Percentiles rank a stretch among this genome's conserved stretches.
Evolutionary conservation across 306 rosid species (phyloP).

Genomic region (Alnus glutinosa): DNA sequence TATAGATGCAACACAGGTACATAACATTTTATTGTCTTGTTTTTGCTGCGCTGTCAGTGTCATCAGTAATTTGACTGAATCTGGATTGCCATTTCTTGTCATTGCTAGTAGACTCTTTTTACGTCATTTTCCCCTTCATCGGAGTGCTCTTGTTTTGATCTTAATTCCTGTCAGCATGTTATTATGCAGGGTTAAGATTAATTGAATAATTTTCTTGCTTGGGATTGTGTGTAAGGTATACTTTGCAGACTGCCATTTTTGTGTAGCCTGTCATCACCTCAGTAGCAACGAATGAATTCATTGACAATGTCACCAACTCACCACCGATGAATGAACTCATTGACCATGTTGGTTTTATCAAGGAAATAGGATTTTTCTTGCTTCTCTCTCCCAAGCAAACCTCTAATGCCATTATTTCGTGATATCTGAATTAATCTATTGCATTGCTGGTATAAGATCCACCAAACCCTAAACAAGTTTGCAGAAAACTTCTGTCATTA

Average conservation of each 20-base stretch:
- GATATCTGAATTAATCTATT: neutral
- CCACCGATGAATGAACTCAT: neutral
- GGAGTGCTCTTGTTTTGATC: neutral
- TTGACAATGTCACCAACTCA: neutral
- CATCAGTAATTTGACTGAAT: conserved; percentile 12
- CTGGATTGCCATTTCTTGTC: neutral
- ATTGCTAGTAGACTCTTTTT: neutral
- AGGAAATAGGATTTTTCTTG: neutral
- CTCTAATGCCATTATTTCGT: neutral
- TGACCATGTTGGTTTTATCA: neutral
- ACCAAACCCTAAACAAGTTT: neutral
- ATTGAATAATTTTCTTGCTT: neutral
- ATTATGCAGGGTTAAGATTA: neutral
- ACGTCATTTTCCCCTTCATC: neutral
- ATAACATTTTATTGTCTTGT: conserved; percentile 12
- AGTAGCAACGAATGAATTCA: neutral
- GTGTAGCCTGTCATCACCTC: neutral
- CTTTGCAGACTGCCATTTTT: neutral
- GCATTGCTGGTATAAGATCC: neutral
- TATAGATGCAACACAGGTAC: conserved; percentile 91
- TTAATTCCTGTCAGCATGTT: neutral
- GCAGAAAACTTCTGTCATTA: neutral
- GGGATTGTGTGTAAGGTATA: neutral
- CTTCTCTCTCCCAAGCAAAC: neutral
- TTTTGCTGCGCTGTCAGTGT: conserved; percentile 6